Evolutionary conservation across 2,329 filamentous ascomycete genomes (phyloP).

Genomic region (Cercospora citrullina): DNA sequence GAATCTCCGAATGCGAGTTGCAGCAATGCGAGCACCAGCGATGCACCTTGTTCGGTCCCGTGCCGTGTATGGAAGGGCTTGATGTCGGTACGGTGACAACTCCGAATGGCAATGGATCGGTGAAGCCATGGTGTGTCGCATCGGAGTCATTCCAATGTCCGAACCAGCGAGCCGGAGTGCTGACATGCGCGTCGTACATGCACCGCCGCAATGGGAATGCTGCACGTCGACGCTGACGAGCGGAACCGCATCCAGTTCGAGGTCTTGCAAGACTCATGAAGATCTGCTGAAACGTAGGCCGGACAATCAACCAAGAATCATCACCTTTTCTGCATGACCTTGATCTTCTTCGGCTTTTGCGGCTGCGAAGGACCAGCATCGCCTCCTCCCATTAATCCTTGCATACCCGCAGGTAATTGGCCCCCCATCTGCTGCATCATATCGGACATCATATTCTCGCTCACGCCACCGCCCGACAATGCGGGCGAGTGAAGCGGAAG

Average conservation of each 20-base stretch:
- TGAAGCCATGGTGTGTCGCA: neutral
- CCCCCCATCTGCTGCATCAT: conserved; percentile 88
- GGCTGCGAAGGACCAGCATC: conserved; percentile 17
- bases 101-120: neutral
- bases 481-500: conserved; percentile 86
- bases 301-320: neutral
- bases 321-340: conserved; percentile 37
- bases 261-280: neutral
- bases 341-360: conserved; percentile 35
- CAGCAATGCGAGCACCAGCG: neutral
- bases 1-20: neutral
- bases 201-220: neutral
- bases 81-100: neutral
- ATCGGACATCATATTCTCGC: conserved; percentile 91
- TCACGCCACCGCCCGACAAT: conserved; percentile 88
- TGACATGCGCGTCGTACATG: neutral
- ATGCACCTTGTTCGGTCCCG: neutral
- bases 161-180: neutral
- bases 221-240: neutral
- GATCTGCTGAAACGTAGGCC: neutral
- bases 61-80: neutral
- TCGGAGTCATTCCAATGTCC: neutral
- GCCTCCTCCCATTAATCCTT: conserved; percentile 33
- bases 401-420: conserved; percentile 36
- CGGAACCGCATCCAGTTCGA: neutral